phyloP scores from a whole-genome alignment of 495 filamentous ascomycete genomes.

The Xylaria curta region DNA sequence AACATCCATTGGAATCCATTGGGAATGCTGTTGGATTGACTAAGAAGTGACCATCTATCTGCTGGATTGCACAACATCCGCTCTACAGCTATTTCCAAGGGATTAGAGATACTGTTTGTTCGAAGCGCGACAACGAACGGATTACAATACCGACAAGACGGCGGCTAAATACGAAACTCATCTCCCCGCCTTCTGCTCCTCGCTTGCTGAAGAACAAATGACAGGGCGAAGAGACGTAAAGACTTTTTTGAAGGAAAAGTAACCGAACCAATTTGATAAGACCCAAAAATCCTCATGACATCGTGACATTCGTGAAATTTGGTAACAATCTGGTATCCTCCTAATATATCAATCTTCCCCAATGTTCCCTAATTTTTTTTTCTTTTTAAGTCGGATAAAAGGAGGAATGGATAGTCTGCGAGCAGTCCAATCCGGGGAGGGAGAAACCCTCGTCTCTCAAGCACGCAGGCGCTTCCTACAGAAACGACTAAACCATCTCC shows the following conservation, averaged over 20 bases:
- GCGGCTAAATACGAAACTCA: neutral
- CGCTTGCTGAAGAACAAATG: conserved; percentile 8
- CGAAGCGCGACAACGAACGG: neutral
- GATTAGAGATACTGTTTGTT: neutral
- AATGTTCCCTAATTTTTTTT: neutral
- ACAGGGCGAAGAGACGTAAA: neutral
- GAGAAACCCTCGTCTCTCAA: conserved; percentile 20
- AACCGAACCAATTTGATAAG: conserved; percentile 8
- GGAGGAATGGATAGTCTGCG: conserved; percentile 8
- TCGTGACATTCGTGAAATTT: conserved; percentile 11
- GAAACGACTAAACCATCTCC: conserved; percentile 25
- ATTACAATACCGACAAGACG: neutral
- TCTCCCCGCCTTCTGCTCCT: neutral
- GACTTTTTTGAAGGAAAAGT: neutral
- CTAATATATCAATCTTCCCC: conserved; percentile 8
- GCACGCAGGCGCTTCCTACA: conserved; percentile 22
- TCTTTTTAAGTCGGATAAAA: neutral
- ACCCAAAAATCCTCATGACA: conserved; percentile 8
- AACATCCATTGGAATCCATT: conserved; percentile 14
- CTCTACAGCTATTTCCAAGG: neutral
- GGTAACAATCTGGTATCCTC: conserved; percentile 26
- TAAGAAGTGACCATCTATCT: conserved; percentile 10
- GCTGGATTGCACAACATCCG: neutral
- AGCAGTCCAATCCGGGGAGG: neutral
- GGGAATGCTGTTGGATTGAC: conserved; percentile 3